phyloP scores from a whole-genome alignment of 1,284 basidiomycete genomes.

The Caloboletus inedulis region DNA sequence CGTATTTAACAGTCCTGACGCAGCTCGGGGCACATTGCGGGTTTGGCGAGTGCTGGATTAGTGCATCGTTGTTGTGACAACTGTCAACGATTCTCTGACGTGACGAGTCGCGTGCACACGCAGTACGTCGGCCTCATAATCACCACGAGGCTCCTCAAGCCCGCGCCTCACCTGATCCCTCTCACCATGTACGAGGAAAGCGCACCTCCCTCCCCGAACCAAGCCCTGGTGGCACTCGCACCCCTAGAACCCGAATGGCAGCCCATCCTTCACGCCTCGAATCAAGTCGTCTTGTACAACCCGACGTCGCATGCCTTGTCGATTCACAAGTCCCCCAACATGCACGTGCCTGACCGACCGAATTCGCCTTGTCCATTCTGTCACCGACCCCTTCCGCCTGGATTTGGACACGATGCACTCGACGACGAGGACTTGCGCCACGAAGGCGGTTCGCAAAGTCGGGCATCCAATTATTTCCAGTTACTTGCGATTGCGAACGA shows the following conservation, averaged over 20 bases:
- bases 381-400: conserved; percentile 50
- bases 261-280: conserved; percentile 71
- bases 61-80: conserved; percentile 1
- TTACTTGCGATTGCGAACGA: conserved; percentile 69
- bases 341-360: conserved; percentile 22
- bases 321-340: conserved; percentile 45
- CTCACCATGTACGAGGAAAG: conserved; percentile 32
- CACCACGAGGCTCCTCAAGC: no score
- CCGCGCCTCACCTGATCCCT: background rate
- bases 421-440: conserved; percentile 25
- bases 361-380: conserved; percentile 65
- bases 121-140: conserved; percentile 1
- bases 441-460: conserved; percentile 38
- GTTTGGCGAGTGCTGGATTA: background rate
- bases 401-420: conserved; percentile 21
- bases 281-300: conserved; percentile 88
- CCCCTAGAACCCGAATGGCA: conserved; percentile 49
- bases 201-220: conserved; percentile 29
- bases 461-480: conserved; percentile 73
- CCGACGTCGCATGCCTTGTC: conserved; percentile 81
- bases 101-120: conserved; percentile 6
- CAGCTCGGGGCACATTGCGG: background rate
- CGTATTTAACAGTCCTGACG: background rate
- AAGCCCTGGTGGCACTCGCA: conserved; percentile 30
- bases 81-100: background rate